A percentile compares a stretch with the other conserved stretches of the same genome.
phyloP scores from a whole-genome alignment of 140 eudicot genomes.

The Oenanthe javanica region DNA sequence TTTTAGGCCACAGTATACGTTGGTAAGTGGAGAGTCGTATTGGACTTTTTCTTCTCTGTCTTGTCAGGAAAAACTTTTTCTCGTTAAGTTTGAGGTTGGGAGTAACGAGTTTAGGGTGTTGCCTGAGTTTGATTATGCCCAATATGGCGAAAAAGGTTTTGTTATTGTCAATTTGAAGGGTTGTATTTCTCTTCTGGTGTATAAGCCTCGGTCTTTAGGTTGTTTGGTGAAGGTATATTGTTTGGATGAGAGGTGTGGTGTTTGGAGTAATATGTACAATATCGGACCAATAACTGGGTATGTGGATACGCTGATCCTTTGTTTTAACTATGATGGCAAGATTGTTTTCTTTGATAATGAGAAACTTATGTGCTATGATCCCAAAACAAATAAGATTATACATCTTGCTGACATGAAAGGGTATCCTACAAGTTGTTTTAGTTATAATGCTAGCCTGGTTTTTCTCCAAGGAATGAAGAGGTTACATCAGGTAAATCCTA shows the following conservation, averaged over 20 bases:
- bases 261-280: not conserved
- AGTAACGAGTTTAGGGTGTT: not conserved
- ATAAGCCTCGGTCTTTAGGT: not conserved
- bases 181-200: not conserved
- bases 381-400: not conserved
- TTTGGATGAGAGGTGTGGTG: not conserved
- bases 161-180: not conserved
- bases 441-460: not conserved
- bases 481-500: not conserved
- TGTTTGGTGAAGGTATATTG: not conserved
- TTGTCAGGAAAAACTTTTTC: not conserved
- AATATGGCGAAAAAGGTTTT: not conserved
- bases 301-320: too few relatives aligned
- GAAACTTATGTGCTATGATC: not conserved
- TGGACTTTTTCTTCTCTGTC: not conserved
- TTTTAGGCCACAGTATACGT: not conserved
- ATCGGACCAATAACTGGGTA: not conserved
- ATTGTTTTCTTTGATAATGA: too few relatives aligned
- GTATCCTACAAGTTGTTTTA: too few relatives aligned
- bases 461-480: not conserved
- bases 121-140: not conserved
- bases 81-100: not conserved
- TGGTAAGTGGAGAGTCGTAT: not conserved
- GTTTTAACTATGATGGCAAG: too few relatives aligned
- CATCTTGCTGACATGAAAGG: not conserved